Conservation (phyloP, 164 flowering plant genomes). For the Cinnamomum micranthum region DNA sequence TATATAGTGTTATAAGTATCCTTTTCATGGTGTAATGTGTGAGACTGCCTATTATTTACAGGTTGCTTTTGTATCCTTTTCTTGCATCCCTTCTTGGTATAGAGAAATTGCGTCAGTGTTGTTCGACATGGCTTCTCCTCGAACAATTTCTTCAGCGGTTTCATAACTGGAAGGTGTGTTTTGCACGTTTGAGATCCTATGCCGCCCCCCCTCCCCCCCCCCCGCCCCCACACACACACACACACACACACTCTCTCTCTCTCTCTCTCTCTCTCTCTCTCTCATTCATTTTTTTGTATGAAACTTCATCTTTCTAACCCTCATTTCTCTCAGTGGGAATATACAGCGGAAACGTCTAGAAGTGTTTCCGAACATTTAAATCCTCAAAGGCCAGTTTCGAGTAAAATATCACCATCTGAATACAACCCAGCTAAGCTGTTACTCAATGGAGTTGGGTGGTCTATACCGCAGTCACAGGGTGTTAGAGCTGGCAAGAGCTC, state of each 20-base stretch:
- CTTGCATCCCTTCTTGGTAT: constrained; percentile 95
- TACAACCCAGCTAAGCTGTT: constrained; percentile 72
- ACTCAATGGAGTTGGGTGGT: constrained; percentile 94
- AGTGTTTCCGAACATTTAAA: constrained; percentile 35
- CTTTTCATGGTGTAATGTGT: neutral
- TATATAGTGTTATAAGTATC: neutral
- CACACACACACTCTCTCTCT: too few species aligned
- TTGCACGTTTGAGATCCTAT: constrained; percentile 5
- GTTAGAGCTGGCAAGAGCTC: constrained; percentile 47
- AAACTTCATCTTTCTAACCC: neutral
- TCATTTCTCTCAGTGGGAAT: constrained; percentile 70
- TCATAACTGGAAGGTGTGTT: constrained; percentile 84
- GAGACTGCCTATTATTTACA: constrained; percentile 28
- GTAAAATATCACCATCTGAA: constrained; percentile 41
- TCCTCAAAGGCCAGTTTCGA: constrained; percentile 35
- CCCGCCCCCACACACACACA: too few species aligned
- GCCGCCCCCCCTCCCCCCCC: neutral
- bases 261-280: too few species aligned
- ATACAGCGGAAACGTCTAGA: constrained; percentile 55
- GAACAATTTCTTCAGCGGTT: constrained; percentile 76
- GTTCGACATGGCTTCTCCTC: constrained; percentile 94
- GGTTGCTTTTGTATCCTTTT: constrained; percentile 84
- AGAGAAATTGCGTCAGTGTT: constrained; percentile 89
- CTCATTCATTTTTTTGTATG: too few species aligned
- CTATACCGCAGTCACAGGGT: constrained; percentile 87